These are phyloP conservation scores for Porcisia deanei DNA, from an alignment of 208 protist genomes.

Conservation along the genomic window DNA sequence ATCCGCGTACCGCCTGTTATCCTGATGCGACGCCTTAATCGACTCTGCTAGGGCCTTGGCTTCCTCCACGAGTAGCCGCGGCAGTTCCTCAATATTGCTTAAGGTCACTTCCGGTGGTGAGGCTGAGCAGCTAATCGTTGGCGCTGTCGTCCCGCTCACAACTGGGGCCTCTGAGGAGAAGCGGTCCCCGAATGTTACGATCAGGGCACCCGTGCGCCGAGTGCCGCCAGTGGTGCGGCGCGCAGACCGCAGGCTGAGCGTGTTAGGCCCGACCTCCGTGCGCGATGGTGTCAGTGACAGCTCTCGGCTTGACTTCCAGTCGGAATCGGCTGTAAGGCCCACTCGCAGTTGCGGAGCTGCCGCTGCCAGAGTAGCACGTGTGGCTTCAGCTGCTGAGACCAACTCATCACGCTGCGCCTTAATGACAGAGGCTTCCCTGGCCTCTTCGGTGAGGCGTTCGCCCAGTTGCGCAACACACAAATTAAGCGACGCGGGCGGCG, in stretches of 20 bases:
- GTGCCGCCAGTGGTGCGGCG: background rate
- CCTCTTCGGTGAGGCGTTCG: constrained; percentile 8
- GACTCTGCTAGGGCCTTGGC: constrained; percentile 13
- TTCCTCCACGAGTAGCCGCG: constrained; percentile 11
- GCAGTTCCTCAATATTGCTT: constrained; percentile 8
- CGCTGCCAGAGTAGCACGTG: constrained; percentile 10
- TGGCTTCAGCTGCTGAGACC: constrained; percentile 1
- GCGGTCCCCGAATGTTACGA: background rate
- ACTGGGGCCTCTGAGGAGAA: background rate
- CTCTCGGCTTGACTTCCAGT: constrained; percentile 4
- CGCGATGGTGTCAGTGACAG: background rate
- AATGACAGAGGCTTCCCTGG: background rate
- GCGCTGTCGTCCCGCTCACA: constrained; percentile 4
- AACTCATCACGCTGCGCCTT: constrained; percentile 26
- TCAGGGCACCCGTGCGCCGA: background rate
- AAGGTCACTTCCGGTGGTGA: constrained; percentile 1
- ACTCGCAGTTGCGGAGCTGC: constrained; percentile 2
- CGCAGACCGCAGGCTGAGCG: background rate
- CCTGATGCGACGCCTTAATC: constrained; percentile 6
- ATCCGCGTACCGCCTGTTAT: background rate
- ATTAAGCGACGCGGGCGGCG: constrained; percentile 6
- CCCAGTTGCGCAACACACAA: constrained; percentile 8
- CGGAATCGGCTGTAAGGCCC: constrained; percentile 5
- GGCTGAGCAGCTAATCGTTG: background rate
- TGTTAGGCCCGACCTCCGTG: background rate